phyloP scores from a whole-genome alignment of 352 stramenopile genomes.

The Thraustochytrium striatum region DNA sequence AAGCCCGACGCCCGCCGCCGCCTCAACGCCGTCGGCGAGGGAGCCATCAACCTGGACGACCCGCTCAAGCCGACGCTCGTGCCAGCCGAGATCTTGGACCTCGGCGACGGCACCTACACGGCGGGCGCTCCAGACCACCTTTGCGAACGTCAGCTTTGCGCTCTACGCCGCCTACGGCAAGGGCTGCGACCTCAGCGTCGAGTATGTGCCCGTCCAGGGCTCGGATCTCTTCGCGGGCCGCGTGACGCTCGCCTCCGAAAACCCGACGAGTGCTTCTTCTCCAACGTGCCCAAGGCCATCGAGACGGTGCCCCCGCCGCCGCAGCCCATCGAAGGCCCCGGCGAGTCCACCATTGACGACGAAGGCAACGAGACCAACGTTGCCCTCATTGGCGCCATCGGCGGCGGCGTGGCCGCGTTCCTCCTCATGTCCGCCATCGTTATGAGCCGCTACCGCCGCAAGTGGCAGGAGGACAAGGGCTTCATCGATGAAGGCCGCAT shows the following conservation, averaged over 20 bases:
- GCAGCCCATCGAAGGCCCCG: background rate
- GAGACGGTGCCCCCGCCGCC: background rate
- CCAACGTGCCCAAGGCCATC: background rate
- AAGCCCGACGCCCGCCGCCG: too few species aligned
- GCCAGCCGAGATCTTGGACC: constrained; percentile 7
- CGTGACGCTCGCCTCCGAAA: background rate
- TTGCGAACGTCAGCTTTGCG: background rate
- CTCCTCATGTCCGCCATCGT: background rate
- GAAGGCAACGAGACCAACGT: background rate
- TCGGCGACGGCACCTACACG: constrained; percentile 26
- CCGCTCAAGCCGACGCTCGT: background rate
- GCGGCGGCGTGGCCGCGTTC: constrained; percentile 3
- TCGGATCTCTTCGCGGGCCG: background rate
- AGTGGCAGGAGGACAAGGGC: constrained; percentile 2
- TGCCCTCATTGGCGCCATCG: background rate
- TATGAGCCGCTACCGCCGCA: constrained; percentile 4
- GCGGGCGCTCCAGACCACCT: background rate
- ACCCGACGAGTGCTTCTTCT: constrained; percentile 15
- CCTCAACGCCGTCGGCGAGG: background rate
- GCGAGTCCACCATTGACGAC: background rate
- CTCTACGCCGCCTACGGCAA: constrained; percentile 33
- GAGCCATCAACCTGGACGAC: background rate
- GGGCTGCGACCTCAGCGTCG: background rate
- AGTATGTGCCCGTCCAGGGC: background rate
- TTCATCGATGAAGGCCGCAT: constrained; percentile 34